Base-by-base conservation (phyloP, 257 asterid species). In the Phtheirospermum japonicum region DNA sequence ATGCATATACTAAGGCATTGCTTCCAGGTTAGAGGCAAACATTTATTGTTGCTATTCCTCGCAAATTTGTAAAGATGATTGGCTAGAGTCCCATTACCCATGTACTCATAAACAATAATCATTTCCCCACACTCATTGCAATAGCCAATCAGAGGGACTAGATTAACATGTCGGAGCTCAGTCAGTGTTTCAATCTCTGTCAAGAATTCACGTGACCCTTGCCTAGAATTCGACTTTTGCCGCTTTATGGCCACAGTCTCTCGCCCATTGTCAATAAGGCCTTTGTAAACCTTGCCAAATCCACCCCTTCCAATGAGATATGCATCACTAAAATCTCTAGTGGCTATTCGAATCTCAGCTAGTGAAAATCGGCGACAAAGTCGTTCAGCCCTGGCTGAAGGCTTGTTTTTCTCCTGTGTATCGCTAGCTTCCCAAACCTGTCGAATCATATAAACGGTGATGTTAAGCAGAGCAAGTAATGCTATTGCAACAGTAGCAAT, bases 241-340 rank as follows among this genome's bases (percentile, higher is more conserved):
- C 76, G 64, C 68, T 75, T 79, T 12, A 79, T 71, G 37, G 84
- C 81, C 16, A 79, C 73, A 55, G 45, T 37, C 4, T 54, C 57
- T 6, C 31, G 61, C 59, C 82, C 88, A 9, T 68, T 52, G 57
- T 77, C 81, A 63, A 84, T 73, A 37, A 46, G 49, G 6, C 88
- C 84, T 65, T 65, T 81, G 60, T 77, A 81, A 32, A 81, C 91
- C 16, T 51, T 51, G 7, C 91, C 91, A 17, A 77, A 79, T 19
- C 91, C 88, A 45, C 86, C 91, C 17, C 65, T 65, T 18, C 85
- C 91, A 6, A 84, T 77, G 23, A 73, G n/a, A 51, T 66, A 67
- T 10, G 66, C 69, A 14, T 70, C 52, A 56, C 63, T 76, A 64
- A 84, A 81, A 49, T 81, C 30, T 52, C 51, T 66, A 9, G 86